These are phyloP conservation scores for Aspergillus puulaauensis DNA, from an alignment of 2,329 filamentous ascomycete genomes.

Conservation along the genomic window DNA sequence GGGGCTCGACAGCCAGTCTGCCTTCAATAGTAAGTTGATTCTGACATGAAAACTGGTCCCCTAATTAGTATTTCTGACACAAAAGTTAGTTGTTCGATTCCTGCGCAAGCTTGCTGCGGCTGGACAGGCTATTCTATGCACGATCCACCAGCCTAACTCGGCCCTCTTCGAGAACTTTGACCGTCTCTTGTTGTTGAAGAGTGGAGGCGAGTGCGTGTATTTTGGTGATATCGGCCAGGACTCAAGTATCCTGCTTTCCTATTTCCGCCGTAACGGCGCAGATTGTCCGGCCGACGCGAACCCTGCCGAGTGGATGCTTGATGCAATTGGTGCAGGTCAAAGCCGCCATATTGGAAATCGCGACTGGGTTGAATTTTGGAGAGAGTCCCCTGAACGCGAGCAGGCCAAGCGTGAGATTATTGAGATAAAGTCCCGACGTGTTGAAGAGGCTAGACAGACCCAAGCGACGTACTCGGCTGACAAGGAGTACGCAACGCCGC, in stretches of 20 bases:
- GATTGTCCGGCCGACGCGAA: constrained; percentile 53
- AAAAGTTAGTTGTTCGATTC: constrained; percentile 50
- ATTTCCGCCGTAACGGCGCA: constrained; percentile 54
- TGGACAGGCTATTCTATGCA: constrained; percentile 61
- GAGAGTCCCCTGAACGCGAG: constrained; percentile 68
- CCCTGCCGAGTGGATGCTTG: constrained; percentile 51
- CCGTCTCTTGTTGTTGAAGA: constrained; percentile 54
- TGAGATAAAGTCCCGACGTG: constrained; percentile 63
- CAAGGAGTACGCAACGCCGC: constrained; percentile 78
- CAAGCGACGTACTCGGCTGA: constrained; percentile 51
- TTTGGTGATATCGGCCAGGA: constrained; percentile 7
- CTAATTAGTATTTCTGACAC: not conserved
- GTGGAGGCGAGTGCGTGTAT: constrained; percentile 53
- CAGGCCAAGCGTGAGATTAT: constrained; percentile 65
- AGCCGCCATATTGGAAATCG: constrained; percentile 68
- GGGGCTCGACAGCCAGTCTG: constrained; percentile 58
- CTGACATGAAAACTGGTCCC: too few species aligned
- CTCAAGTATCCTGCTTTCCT: constrained; percentile 38
- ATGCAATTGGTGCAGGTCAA: constrained; percentile 73
- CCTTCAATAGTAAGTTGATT: constrained; percentile 48
- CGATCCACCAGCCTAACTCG: constrained; percentile 60
- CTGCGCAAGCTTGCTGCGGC: constrained; percentile 59
- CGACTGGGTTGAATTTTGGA: constrained; percentile 82
- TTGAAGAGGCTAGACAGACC: constrained; percentile 43
- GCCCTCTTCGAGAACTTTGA: constrained; percentile 60